Conservation (phyloP, 1,284 basidiomycete genomes). For the Singerocomus inundabilis region DNA sequence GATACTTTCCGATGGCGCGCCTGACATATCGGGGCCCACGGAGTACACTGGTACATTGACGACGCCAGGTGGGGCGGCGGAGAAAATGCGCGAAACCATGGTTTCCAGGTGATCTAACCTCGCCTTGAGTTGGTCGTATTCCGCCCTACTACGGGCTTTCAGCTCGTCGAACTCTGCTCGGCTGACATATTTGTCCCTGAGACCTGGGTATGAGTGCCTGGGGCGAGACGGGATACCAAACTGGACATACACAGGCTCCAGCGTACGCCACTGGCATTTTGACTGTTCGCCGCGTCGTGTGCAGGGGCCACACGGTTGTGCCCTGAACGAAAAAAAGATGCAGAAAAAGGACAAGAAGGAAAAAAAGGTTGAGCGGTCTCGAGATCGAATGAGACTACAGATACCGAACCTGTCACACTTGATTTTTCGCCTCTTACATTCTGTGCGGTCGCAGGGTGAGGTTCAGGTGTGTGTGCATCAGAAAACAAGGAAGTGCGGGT, state of each 20-base stretch:
- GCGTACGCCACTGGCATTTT: slow-evolving; percentile 57
- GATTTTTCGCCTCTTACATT: slow-evolving; percentile 61
- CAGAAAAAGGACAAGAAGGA: no score
- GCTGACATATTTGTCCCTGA: slow-evolving; percentile 57
- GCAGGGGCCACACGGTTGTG: slow-evolving; percentile 57
- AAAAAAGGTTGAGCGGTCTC: slow-evolving; percentile 22
- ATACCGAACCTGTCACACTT: slow-evolving; percentile 55
- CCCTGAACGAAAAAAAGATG: slow-evolving; percentile 36
- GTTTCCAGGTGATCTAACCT: slow-evolving; percentile 41
- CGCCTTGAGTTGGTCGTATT: slow-evolving; percentile 50
- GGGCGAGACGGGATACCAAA: slow-evolving; percentile 1
- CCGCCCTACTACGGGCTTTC: slow-evolving; percentile 38
- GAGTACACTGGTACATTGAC: slow-evolving; percentile 33
- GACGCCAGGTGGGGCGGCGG: slow-evolving; percentile 27
- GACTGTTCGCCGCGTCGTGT: slow-evolving; percentile 50
- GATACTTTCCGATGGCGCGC: slow-evolving; percentile 26
- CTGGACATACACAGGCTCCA: slow-evolving; percentile 52
- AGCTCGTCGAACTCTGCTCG: slow-evolving; percentile 54
- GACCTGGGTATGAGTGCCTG: slow-evolving; percentile 14
- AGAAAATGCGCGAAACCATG: slow-evolving; percentile 29
- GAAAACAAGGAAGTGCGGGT: not conserved
- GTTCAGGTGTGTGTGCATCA: slow-evolving; percentile 1
- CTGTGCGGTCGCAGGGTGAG: slow-evolving; percentile 29
- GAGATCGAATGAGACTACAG: slow-evolving; percentile 17
- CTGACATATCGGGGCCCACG: slow-evolving; percentile 32